Evolutionary conservation across 805 yeast species (phyloP).

Genomic region (Candida patagonica): DNA sequence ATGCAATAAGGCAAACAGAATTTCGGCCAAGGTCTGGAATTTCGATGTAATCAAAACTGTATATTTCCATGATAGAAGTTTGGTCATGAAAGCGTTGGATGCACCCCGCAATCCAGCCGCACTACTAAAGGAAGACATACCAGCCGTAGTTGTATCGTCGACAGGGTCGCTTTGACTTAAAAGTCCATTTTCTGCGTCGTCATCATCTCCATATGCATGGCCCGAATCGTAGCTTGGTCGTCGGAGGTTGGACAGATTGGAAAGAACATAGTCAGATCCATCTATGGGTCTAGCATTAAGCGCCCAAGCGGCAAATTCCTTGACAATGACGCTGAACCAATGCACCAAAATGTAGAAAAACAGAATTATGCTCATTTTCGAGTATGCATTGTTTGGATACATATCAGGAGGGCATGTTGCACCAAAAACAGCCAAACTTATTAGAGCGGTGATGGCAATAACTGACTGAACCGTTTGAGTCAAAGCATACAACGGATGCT

Average conservation of each 20-base stretch:
- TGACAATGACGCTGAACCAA: constrained; percentile 43
- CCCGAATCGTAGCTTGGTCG: constrained; percentile 21
- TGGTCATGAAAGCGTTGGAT: too few species aligned
- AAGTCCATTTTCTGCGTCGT: neutral
- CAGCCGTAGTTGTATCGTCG: too few species aligned
- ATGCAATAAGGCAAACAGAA: constrained; percentile 45
- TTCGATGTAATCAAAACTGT: constrained; percentile 19
- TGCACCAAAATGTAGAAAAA: constrained; percentile 46
- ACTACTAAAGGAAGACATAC: too few species aligned
- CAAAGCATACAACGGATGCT: constrained; percentile 36
- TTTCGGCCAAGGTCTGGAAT: constrained; percentile 25
- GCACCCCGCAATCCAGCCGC: too few species aligned
- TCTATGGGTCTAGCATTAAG: constrained; percentile 22
- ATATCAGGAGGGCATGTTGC: constrained; percentile 47
- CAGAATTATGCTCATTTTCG: constrained; percentile 54
- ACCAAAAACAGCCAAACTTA: constrained; percentile 49
- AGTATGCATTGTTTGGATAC: constrained; percentile 72
- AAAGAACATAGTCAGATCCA: constrained; percentile 24
- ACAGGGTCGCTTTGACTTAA: neutral
- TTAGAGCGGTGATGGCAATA: constrained; percentile 40
- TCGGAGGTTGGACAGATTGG: constrained; percentile 9
- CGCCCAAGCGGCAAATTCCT: constrained; percentile 38
- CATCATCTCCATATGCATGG: constrained; percentile 9
- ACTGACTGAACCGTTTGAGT: constrained; percentile 42
- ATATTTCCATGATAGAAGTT: constrained; percentile 8